These are phyloP conservation scores for Dunaliella sp. DNA, from an alignment of 139 green algal genomes.

Conservation along the genomic window DNA sequence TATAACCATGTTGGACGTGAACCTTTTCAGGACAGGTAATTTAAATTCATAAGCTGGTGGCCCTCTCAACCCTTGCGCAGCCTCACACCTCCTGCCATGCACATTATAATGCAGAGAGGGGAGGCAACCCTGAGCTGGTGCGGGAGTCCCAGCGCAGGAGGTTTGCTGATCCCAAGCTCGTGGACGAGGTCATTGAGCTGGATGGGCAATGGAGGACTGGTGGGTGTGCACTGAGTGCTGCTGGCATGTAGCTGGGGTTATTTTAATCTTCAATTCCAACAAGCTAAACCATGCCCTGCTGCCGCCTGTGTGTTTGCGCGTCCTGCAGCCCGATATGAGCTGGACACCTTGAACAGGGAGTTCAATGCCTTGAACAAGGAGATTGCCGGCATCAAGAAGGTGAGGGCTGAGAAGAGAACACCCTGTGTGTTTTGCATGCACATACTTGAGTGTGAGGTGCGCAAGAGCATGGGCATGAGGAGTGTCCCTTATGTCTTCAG, in stretches of 20 bases:
- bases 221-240: constrained; percentile 29
- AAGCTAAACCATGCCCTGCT: too few relatives aligned
- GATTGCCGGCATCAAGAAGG: constrained; percentile 78
- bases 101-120: constrained; percentile 78
- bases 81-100: too few relatives aligned
- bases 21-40: constrained; percentile 82
- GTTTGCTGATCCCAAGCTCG: constrained; percentile 77
- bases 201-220: constrained; percentile 85
- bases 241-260: too few relatives aligned
- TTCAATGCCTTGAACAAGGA: constrained; percentile 94
- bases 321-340: constrained; percentile 65
- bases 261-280: too few relatives aligned
- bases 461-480: too few relatives aligned
- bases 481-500: too few relatives aligned
- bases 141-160: constrained; percentile 87
- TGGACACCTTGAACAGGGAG: constrained; percentile 86
- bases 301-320: neutral
- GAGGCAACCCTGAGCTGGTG: constrained; percentile 91
- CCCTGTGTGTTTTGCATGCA: too few relatives aligned
- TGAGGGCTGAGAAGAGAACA: too few relatives aligned
- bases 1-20: constrained; percentile 93
- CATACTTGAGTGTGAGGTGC: too few relatives aligned
- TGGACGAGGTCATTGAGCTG: constrained; percentile 92
- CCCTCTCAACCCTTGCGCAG: neutral
- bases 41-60: neutral